Conservation (phyloP, 495 filamentous ascomycete genomes). For the Copromyces sp. region DNA sequence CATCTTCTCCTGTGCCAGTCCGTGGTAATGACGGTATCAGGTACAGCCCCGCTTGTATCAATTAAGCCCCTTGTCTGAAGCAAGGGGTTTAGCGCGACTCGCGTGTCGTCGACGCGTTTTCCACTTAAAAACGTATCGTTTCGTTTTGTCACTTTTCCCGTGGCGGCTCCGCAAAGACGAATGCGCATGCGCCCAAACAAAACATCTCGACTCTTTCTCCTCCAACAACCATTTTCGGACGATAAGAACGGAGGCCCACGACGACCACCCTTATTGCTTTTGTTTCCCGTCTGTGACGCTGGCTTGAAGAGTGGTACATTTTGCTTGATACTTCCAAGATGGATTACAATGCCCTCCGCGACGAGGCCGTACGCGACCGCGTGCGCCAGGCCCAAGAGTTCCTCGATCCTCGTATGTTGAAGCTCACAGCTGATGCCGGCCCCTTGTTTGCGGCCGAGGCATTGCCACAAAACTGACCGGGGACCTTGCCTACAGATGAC, state of each 20-base stretch:
- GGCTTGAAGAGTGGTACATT: not conserved
- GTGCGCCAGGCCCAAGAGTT: conserved; percentile 75
- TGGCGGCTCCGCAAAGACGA: not conserved
- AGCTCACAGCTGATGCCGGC: not conserved
- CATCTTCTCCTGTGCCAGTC: not conserved
- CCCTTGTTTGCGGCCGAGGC: not conserved
- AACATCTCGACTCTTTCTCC: not conserved
- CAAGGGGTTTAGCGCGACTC: conserved; percentile 12
- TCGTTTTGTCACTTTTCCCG: conserved; percentile 5
- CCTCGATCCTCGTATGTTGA: conserved; percentile 63
- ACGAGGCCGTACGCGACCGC: conserved; percentile 73
- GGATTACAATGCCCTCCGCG: conserved; percentile 63
- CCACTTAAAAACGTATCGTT: not conserved
- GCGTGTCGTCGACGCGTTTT: conserved; percentile 21
- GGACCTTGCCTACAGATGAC: conserved; percentile 34
- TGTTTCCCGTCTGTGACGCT: not conserved
- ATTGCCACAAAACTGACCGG: conserved; percentile 1
- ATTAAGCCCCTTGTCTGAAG: conserved; percentile 22
- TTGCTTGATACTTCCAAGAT: conserved; percentile 33
- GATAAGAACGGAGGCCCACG: not conserved
- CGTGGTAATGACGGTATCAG: not conserved
- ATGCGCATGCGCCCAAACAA: not conserved
- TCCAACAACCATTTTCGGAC: not conserved
- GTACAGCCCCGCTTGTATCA: conserved; percentile 7
- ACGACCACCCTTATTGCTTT: not conserved